Evolutionary conservation across 2,329 filamentous ascomycete genomes (phyloP).

Genomic region (Rachicladosporium sp.): DNA sequence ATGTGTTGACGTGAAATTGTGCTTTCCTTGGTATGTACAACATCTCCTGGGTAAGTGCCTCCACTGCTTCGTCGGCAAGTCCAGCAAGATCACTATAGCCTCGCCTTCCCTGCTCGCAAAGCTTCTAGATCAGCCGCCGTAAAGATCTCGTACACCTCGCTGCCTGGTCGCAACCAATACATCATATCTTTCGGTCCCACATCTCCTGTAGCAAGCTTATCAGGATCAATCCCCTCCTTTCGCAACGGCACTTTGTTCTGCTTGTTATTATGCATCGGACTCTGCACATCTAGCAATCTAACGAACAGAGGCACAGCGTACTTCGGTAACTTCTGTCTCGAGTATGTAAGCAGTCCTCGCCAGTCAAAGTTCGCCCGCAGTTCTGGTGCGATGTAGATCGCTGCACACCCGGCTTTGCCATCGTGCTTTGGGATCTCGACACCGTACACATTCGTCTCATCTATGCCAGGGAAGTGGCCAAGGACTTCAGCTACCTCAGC

Average conservation of each 20-base stretch:
- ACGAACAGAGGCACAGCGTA: slow-evolving; percentile 70
- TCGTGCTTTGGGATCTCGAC: slow-evolving; percentile 35
- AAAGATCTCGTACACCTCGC: slow-evolving; percentile 46
- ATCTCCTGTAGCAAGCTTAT: slow-evolving; percentile 47
- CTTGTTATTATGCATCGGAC: slow-evolving; percentile 64
- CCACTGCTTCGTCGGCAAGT: neutral
- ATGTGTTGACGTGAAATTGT: too few species aligned
- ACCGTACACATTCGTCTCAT: slow-evolving; percentile 38
- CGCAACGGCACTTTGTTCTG: slow-evolving; percentile 80
- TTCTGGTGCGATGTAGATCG: slow-evolving; percentile 43
- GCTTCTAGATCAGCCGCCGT: slow-evolving; percentile 33
- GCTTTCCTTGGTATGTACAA: too few species aligned
- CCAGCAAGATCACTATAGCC: slow-evolving; percentile 2
- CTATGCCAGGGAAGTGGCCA: slow-evolving; percentile 31
- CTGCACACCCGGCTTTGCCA: slow-evolving; percentile 43
- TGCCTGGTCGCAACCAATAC: slow-evolving; percentile 37
- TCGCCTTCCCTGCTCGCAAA: slow-evolving; percentile 4
- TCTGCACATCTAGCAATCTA: slow-evolving; percentile 43
- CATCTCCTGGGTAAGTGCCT: neutral
- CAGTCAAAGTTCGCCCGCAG: slow-evolving; percentile 45
- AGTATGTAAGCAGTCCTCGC: slow-evolving; percentile 45
- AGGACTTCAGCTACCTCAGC: slow-evolving; percentile 35
- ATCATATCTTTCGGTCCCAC: slow-evolving; percentile 35
- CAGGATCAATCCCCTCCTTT: slow-evolving; percentile 81
- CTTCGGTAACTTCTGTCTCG: slow-evolving; percentile 48